Evolutionary conservation across 345 rosid genomes (phyloP).

Genomic region (Bruguiera sexangula): DNA sequence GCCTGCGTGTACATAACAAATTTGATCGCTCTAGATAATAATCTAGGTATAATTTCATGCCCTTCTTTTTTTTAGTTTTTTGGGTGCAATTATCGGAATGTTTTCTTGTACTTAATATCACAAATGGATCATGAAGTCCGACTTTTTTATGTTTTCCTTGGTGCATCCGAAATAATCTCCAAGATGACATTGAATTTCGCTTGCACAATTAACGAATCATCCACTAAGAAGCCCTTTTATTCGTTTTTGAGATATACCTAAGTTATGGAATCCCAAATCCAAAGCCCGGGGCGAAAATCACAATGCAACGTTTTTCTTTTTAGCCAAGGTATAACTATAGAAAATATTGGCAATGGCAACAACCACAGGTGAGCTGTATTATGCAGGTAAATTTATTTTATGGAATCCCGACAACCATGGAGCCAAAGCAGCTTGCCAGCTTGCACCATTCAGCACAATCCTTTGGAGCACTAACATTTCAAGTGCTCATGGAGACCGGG

Average conservation of each 20-base stretch:
- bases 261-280: too few relatives aligned
- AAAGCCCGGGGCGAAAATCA: too few relatives aligned
- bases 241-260: too few relatives aligned
- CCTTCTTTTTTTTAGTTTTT: background rate
- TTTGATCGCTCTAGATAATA: conserved; percentile 40
- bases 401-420: conserved; percentile 68
- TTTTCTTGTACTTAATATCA: conserved; percentile 17
- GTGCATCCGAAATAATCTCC: too few relatives aligned
- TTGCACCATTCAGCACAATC: conserved; percentile 42
- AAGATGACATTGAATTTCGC: too few relatives aligned
- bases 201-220: too few relatives aligned
- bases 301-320: conserved; percentile 74
- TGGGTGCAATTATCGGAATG: conserved; percentile 2
- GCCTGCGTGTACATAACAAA: conserved; percentile 34
- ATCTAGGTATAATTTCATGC: conserved; percentile 21
- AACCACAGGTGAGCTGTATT: conserved; percentile 31
- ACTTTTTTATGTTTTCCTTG: too few relatives aligned
- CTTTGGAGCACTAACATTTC: conserved; percentile 39
- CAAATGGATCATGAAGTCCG: conserved; percentile 1
- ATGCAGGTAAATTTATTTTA: conserved; percentile 61
- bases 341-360: conserved; percentile 46
- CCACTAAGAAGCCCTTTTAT: too few relatives aligned
- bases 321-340: conserved; percentile 61
- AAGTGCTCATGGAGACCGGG: conserved; percentile 34
- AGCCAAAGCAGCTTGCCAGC: conserved; percentile 52